Base-by-base conservation (phyloP, 2,329 filamentous ascomycete species). In the Monilinia aucupariae region DNA sequence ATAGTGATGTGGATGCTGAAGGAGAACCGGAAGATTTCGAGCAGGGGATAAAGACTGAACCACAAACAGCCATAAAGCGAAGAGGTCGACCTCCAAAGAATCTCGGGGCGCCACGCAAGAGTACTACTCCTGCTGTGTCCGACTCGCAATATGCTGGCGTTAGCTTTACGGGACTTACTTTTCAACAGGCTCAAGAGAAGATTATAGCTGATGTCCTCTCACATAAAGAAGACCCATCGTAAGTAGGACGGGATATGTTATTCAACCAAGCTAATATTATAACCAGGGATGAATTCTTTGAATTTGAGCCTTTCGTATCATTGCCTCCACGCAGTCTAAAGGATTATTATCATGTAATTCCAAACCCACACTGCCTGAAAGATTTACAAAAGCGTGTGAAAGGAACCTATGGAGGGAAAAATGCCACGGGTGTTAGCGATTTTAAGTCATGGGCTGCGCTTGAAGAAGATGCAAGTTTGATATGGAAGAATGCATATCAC, bases 341-440 rank as follows among this genome's bases (percentile, higher is more conserved):
- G 69, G 92, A 96, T 71, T 97, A 97, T 75, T 96, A 94, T 75
- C 85, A 88, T 70, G 78, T 93, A 64, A 94, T 97, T 69, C 84
- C 85, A 63, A 85, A 92, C 65, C 92, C 92, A 0, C 80, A 93
- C 43, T 94, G 90, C 0, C 78, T 97, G 39, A 88, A 86, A 68
- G 86, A 85, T 63, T 80, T 96, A 13, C 86, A 91, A 72, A 93
- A 92, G 75, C 82, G 85, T 66, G 85, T 93, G 30, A 86, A 86
- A 65, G 91, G 91, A 34, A 82, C 88, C 34, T 84, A 88, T 67
- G 87, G 88, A 49, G 87, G 88, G 51, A 82, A 83, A 49, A 83
- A 85, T 32, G 80, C 84, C 8, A 81, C 82, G 3, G 82, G 82
- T 1, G 71, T 81, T 5, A 85, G 80, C 55, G 86, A 91, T 54